Percentiles rank a stretch among this genome's conserved stretches.
These are phyloP conservation scores for Eleusine coracana DNA, from an alignment of 176 grass and related monocot genomes.

Conservation along the genomic window DNA sequence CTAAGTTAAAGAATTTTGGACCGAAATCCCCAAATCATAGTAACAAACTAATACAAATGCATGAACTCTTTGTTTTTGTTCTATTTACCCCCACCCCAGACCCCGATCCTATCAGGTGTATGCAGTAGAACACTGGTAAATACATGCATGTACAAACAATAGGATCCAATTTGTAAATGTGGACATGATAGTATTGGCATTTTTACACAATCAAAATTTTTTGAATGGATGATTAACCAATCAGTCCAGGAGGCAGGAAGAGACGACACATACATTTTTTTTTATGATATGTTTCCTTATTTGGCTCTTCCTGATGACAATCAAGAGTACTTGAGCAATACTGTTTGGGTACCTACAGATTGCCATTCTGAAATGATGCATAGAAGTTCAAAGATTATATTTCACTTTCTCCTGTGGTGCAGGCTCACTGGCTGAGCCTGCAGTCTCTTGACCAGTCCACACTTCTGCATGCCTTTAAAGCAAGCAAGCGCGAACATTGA, in stretches of 20 bases:
- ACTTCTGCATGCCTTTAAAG: slow-evolving; percentile 65
- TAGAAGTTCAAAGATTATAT: slow-evolving; percentile 30
- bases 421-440: slow-evolving; percentile 30
- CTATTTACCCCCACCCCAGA: background rate
- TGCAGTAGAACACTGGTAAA: background rate
- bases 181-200: slow-evolving; percentile 17
- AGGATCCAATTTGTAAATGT: slow-evolving; percentile 28
- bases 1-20: background rate
- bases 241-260: slow-evolving; percentile 17
- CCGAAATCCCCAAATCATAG: background rate
- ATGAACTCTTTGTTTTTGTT: background rate
- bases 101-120: background rate
- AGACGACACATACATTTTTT: slow-evolving; percentile 12
- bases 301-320: slow-evolving; percentile 45
- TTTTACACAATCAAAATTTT: slow-evolving; percentile 21
- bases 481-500: background rate
- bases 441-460: slow-evolving; percentile 47
- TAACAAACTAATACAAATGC: slow-evolving; percentile 6
- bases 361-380: slow-evolving; percentile 36
- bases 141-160: slow-evolving; percentile 42
- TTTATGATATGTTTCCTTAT: slow-evolving; percentile 37
- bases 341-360: slow-evolving; percentile 32
- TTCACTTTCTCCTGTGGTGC: slow-evolving; percentile 48
- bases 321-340: slow-evolving; percentile 14
- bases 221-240: slow-evolving; percentile 31